Base-by-base conservation (phyloP, 1,284 basidiomycete genomes). In the Tremellales sp. region DNA sequence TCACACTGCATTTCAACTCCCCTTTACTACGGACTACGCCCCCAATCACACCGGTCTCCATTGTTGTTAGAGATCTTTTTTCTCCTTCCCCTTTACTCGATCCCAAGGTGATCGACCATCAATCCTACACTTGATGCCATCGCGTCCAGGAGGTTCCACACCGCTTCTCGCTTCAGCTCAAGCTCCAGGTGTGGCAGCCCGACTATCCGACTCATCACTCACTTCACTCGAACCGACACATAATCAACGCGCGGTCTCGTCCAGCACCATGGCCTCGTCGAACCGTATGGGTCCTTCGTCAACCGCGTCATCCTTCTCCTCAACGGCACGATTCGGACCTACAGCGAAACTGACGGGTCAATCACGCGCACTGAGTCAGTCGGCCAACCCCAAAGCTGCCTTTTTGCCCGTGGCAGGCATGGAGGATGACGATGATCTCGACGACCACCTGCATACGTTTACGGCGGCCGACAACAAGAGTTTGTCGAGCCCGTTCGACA, bases 401-500 rank as follows among this genome's bases (percentile, higher is more conserved):
- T 22, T 40, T 23, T n/a, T 21, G 23, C 22, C 10, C 23, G 31
- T 39, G 1, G 39, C 46, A 21, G 41, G 37, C 15, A 19, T 49
- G 31, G 58, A 61, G 24, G 62, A 68, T 43, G 73, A 76, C 23
- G 71, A 71, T 35, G 72, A 69, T 45, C 56, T 73, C 22, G 75
- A 82, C 58, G 83, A 83, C 46, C 74, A 76, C 1, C 74, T 79
- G 2, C 86, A 88, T 68, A 84, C 64, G 81, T 62, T 74, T 60
- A 56, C 69, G 29, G 53, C 65, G 17, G 53, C 48, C 24, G 43
- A 24, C 27, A 49, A 58, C 48, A 59, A 66, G 56, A 50, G 61
- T 40, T 52, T 67, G 13, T 36, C 52, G 31, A 39, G 48, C 79
- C 85, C 60, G 80, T 53, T 75, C 40, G 58, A 61, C 36, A 51